Evolutionary conservation across 225 moss, liverwort and hornwort genomes (phyloP).

Genomic region (Climacium dendroides): DNA sequence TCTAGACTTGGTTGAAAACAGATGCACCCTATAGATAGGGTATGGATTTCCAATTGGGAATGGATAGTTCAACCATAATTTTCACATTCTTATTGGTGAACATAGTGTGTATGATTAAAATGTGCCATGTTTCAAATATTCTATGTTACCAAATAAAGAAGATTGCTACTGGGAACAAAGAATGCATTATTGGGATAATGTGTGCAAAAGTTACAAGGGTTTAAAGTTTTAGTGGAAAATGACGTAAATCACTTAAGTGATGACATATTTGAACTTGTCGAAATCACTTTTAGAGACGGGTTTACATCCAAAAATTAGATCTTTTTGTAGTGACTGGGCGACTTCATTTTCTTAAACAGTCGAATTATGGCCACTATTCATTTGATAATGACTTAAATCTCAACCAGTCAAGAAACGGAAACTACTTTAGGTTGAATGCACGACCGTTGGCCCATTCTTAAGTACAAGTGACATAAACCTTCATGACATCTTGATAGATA

Average conservation of each 20-base stretch:
- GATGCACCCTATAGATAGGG: too few relatives aligned
- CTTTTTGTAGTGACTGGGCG: too few relatives aligned
- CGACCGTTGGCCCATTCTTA: background rate
- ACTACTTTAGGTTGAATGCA: background rate
- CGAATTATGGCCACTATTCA: too few relatives aligned
- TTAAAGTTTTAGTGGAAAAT: background rate
- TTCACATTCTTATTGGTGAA: background rate
- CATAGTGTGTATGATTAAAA: background rate
- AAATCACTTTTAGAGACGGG: background rate
- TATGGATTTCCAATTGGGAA: too few relatives aligned
- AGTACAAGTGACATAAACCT: fast-evolving
- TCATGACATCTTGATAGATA: background rate
- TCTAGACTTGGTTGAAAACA: too few relatives aligned
- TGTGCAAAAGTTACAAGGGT: background rate
- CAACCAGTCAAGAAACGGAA: background rate
- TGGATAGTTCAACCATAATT: too few relatives aligned
- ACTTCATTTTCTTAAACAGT: background rate
- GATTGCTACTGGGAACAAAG: background rate
- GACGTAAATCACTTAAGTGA: too few relatives aligned
- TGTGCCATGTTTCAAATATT: background rate
- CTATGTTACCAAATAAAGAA: too few relatives aligned
- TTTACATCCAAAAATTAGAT: too few relatives aligned
- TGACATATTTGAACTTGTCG: background rate
- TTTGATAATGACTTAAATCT: background rate
- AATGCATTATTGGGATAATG: too few relatives aligned